These are phyloP conservation scores for Mucor plumbeus DNA, from an alignment of 371 early-diverging fungal genomes.

Conservation along the genomic window DNA sequence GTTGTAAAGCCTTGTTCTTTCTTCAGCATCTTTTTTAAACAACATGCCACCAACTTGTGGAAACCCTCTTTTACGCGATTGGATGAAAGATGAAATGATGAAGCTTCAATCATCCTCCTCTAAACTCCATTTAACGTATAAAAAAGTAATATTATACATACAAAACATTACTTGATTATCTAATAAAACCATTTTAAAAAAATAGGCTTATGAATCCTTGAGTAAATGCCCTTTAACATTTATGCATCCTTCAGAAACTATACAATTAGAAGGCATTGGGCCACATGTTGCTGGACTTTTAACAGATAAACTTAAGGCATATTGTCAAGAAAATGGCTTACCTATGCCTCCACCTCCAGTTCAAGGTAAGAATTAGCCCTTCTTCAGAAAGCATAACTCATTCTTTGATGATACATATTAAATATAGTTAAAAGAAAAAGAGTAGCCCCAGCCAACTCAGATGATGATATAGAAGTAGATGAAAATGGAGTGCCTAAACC, in stretches of 20 bases:
- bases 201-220: slow-evolving; percentile 71
- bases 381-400: no score
- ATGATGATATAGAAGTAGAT: neutral
- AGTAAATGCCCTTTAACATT: slow-evolving; percentile 59
- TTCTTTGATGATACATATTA: no score
- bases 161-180: neutral
- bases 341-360: slow-evolving; percentile 50
- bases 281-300: slow-evolving; percentile 62
- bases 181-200: neutral
- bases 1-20: neutral
- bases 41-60: slow-evolving; percentile 42
- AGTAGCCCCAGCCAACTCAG: neutral
- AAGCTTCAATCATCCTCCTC: slow-evolving; percentile 35
- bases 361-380: slow-evolving; percentile 26
- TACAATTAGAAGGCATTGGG: slow-evolving; percentile 67
- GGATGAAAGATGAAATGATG: slow-evolving; percentile 71
- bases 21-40: neutral
- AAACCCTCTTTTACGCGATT: slow-evolving; percentile 65
- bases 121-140: slow-evolving; percentile 58
- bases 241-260: slow-evolving; percentile 59
- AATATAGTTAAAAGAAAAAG: neutral
- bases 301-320: slow-evolving; percentile 55
- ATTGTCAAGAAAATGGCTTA: slow-evolving; percentile 59
- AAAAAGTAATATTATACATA: slow-evolving; percentile 49
- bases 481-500: neutral